phyloP scores from a whole-genome alignment of 2,329 filamentous ascomycete species.

The Penicillium sp. region DNA sequence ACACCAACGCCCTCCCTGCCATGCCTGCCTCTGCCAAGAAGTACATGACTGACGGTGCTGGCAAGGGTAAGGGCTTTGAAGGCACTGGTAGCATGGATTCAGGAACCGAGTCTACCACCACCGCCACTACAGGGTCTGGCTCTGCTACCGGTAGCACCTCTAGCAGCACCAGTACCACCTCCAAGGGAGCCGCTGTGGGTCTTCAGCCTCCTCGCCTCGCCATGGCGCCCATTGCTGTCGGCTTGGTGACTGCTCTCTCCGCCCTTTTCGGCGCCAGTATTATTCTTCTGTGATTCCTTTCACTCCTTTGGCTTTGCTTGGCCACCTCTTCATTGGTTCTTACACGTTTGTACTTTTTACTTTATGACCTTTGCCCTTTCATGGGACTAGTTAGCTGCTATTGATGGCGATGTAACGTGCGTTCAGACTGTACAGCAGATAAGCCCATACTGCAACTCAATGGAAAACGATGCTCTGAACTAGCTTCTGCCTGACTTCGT shows the following conservation, averaged over 20 bases:
- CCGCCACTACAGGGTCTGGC: constrained; percentile 53
- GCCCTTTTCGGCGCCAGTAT: constrained; percentile 54
- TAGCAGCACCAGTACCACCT: constrained; percentile 25
- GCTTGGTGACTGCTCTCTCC: constrained; percentile 52
- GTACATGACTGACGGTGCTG: constrained; percentile 60
- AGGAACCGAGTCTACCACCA: constrained; percentile 50
- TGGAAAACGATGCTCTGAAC: not conserved
- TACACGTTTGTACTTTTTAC: not conserved
- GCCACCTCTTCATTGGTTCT: not conserved
- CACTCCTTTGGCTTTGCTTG: not conserved
- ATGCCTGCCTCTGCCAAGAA: constrained; percentile 56
- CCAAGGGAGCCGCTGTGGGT: constrained; percentile 43
- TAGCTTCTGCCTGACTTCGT: not conserved
- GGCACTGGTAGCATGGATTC: constrained; percentile 58
- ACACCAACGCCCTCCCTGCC: constrained; percentile 53
- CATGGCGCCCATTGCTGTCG: constrained; percentile 53
- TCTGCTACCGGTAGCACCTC: constrained; percentile 27
- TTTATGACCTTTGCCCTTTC: not conserved
- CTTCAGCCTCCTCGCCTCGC: constrained; percentile 35
- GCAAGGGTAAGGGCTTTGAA: constrained; percentile 55
- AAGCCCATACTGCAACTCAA: not conserved
- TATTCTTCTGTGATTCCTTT: constrained; percentile 29
- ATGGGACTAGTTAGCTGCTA: not conserved
- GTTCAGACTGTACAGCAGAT: not conserved
- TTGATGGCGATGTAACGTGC: not conserved